These are phyloP conservation scores for Plectosphaerella cucumerina DNA, from an alignment of 2,329 filamentous ascomycete genomes.

Conservation along the genomic window DNA sequence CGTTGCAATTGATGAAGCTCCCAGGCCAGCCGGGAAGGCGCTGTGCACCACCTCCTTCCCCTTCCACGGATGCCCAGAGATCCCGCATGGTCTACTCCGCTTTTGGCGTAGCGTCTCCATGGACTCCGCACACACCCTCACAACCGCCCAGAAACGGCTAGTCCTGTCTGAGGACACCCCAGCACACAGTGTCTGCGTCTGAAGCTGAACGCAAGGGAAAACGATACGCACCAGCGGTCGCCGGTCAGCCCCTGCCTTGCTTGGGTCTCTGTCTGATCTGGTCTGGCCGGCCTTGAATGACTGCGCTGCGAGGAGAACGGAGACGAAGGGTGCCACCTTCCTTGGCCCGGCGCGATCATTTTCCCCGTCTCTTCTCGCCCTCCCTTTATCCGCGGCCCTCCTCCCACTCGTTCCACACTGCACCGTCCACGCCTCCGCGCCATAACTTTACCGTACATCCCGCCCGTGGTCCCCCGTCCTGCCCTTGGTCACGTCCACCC, in stretches of 20 bases:
- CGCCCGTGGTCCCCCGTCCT: no score
- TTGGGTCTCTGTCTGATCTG: no score
- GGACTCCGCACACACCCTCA: neutral
- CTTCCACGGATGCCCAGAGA: neutral
- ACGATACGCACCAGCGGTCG: neutral
- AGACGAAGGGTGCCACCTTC: neutral
- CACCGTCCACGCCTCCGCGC: neutral
- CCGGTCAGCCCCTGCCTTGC: no score
- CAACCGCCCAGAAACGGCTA: conserved; percentile 2
- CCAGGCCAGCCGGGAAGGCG: no score
- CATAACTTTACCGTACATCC: neutral
- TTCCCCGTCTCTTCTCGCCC: neutral
- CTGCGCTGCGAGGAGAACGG: no score
- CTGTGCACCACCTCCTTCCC: no score
- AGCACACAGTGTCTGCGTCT: conserved; percentile 1
- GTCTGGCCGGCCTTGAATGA: neutral
- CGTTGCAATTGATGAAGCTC: no score
- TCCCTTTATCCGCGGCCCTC: neutral
- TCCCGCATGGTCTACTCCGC: neutral
- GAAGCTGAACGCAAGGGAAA: neutral
- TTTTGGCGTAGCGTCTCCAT: neutral
- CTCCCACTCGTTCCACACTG: neutral
- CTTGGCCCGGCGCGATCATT: neutral
- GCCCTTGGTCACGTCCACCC: no score
- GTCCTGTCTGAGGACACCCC: conserved; percentile 1